Evolutionary conservation across 1,284 basidiomycete genomes (phyloP), one percentile per base, ranked within the genome.

Genomic region (Ustilago tritici): DNA sequence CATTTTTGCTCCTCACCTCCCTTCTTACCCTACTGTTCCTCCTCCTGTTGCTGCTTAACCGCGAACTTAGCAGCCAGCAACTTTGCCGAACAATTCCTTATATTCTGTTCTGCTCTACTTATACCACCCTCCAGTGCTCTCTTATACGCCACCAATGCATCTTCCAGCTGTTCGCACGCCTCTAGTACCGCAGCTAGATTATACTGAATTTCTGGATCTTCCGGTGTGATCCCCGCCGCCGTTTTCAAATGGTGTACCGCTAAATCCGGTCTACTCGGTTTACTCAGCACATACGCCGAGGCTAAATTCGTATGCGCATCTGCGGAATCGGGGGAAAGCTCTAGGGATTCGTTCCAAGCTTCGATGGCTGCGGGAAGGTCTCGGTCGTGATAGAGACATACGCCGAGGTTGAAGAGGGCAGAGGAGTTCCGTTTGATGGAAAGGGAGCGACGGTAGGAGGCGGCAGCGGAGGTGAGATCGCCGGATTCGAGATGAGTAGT

Each of bases 281-380:
- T 90, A 59, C 93, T 93, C 84, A 96, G 91, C 83, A 97, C 93
- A 87, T 97, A 97, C 73, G 95, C 95, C 81, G 93, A 95, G 49
- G 95, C 95, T 47, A 98, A 89, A 88, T 95, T 97, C 34, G 94
- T 96, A 87, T 97, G 95, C 23, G 95, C 92, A 85, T 97, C 95
- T 2, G 95, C 90, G 76, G 92, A 94, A 58, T 91, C 90, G 11
- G 95, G 95, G 75, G 94, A 91, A 55, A 96, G 88, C 34, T 89
- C 87, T 59, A 82, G 68, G 31, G 81, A 81, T 9, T 71, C 68
- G 0, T 80, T 77, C 81, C 82, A 84, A 4, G 82, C 65, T 10
- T 65, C 59, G 19, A 85, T 83, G 8, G 84, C 83, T 6, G 52
- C 75, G 14, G 64, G 40, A 4, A 84, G 70, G 59, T 76, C 84